Conservation (phyloP, 805 yeast genomes). For the Candida schatavii region DNA sequence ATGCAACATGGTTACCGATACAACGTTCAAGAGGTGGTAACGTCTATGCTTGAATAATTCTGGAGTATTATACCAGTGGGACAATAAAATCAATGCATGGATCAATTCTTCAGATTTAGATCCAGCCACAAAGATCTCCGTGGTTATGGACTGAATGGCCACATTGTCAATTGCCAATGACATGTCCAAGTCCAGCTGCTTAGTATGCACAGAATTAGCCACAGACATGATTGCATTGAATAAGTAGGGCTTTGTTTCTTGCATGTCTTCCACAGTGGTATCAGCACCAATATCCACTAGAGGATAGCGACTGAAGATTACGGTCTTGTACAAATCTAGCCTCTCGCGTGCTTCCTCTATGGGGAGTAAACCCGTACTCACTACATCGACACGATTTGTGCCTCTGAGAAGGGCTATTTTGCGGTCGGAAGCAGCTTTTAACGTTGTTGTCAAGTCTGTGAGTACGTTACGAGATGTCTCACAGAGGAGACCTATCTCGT, state of each 20-base stretch:
- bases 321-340: slow-evolving; percentile 46
- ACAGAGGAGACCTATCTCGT: slow-evolving; percentile 37
- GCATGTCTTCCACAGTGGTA: slow-evolving; percentile 45
- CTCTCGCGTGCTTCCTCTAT: slow-evolving; percentile 57
- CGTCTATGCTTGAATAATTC: slow-evolving; percentile 79
- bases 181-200: slow-evolving; percentile 32
- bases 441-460: slow-evolving; percentile 42
- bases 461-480: slow-evolving; percentile 31
- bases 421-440: slow-evolving; percentile 45
- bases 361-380: slow-evolving; percentile 56
- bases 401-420: slow-evolving; percentile 32
- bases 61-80: slow-evolving; percentile 81
- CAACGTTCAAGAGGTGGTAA: slow-evolving; percentile 62
- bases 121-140: slow-evolving; percentile 68
- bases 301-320: slow-evolving; percentile 50
- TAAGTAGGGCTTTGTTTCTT: slow-evolving; percentile 54
- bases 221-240: slow-evolving; percentile 65
- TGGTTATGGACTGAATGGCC: slow-evolving; percentile 47
- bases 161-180: slow-evolving; percentile 51
- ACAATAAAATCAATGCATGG: slow-evolving; percentile 56
- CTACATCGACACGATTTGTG: slow-evolving; percentile 41
- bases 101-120: slow-evolving; percentile 67
- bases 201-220: slow-evolving; percentile 44
- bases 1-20: slow-evolving; percentile 65
- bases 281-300: slow-evolving; percentile 52